Evolutionary conservation across 2,329 filamentous ascomycete genomes (phyloP).

Genomic region (Pseudogymnoascus sp.): DNA sequence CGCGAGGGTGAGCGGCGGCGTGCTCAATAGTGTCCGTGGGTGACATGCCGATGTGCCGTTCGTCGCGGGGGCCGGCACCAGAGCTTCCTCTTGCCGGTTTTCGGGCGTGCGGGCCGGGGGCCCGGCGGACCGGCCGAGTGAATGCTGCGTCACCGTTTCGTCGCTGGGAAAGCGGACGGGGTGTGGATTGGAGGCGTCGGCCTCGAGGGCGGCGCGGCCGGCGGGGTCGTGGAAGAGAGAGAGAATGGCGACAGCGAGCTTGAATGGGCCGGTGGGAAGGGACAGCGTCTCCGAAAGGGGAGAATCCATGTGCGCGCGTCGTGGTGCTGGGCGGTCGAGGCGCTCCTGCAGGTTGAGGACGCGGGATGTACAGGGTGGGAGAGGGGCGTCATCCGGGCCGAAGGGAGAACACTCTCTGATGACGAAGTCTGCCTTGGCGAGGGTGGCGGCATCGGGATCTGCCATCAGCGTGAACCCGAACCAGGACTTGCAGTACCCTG

Average conservation of each 20-base stretch:
- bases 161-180: conserved; percentile 1
- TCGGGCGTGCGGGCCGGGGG: neutral
- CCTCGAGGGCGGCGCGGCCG: neutral
- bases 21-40: neutral
- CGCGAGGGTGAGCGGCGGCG: neutral
- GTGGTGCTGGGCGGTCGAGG: conserved; percentile 12
- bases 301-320: neutral
- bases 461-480: conserved; percentile 21
- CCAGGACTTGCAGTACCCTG: conserved; percentile 25
- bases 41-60: neutral
- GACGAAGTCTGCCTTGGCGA: conserved; percentile 17
- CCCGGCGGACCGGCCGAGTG: neutral
- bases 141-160: neutral
- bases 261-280: conserved; percentile 24
- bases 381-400: neutral
- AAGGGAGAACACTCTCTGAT: conserved; percentile 18
- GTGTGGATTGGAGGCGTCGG: neutral
- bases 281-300: conserved; percentile 12
- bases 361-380: conserved; percentile 12
- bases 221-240: conserved; percentile 14
- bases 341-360: conserved; percentile 20
- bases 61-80: neutral
- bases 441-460: neutral
- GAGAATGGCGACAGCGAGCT: conserved; percentile 23
- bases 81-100: neutral